Evolutionary conservation across 257 asterid species (phyloP).

Genomic region (Solanum medicagineum): DNA sequence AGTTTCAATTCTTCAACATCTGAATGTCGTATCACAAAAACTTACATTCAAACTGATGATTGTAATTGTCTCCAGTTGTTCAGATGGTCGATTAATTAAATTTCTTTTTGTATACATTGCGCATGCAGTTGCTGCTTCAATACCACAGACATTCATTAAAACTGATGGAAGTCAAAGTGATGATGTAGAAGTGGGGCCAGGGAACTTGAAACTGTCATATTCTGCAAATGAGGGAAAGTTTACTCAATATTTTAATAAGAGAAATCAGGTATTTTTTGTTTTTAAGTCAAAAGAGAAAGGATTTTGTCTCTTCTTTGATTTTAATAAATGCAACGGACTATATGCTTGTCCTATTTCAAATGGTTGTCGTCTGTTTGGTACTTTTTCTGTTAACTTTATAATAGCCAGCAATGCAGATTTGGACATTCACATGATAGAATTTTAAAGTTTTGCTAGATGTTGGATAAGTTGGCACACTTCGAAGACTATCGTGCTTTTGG

Average conservation of each 20-base stretch:
- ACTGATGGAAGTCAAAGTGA: slow-evolving; percentile 31
- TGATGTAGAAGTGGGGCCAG: slow-evolving; percentile 60
- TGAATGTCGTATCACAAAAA: neutral
- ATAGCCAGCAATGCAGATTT: neutral
- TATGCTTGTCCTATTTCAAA: neutral
- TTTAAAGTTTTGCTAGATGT: neutral
- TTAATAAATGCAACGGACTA: no score
- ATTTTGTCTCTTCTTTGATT: no score
- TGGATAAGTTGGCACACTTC: no score
- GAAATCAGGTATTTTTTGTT: slow-evolving; percentile 42
- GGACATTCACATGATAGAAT: neutral
- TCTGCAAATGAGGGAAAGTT: slow-evolving; percentile 63
- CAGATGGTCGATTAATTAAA: neutral
- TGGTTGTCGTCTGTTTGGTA: neutral
- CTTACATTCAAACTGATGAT: neutral
- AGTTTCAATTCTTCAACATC: neutral
- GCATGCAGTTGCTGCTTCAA: slow-evolving; percentile 37
- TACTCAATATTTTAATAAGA: slow-evolving; percentile 40
- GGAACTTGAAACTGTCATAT: slow-evolving; percentile 67
- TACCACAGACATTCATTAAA: slow-evolving; percentile 12
- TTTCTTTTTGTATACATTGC: neutral
- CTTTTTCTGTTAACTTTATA: neutral
- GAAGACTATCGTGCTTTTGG: no score
- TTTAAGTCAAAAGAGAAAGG: no score
- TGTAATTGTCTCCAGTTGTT: neutral